Evolutionary conservation across 2,329 filamentous ascomycete genomes (phyloP), one percentile per base, ranked within the genome.

Genomic region (Rasamsonia emersonii): DNA sequence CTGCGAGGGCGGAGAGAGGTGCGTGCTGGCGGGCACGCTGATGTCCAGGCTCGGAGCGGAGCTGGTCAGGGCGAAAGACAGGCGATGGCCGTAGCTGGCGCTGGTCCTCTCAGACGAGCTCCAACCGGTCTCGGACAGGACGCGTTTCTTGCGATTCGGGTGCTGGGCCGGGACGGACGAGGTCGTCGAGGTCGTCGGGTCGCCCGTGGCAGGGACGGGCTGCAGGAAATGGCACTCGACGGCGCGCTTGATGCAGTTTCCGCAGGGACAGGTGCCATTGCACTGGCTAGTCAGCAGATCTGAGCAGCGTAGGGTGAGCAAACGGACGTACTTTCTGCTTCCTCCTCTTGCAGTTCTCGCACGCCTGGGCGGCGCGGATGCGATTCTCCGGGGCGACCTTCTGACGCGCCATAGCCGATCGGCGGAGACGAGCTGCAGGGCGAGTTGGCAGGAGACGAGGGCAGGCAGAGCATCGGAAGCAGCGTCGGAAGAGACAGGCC

Each of bases 271-370:
- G 28, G 64, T 47, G 16, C 73, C 74, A 54, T 78, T 73, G 53
- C 74, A 78, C 74, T 78, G 42, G 9, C 28, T 10, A 18, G 7
- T 15, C 14, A 18, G 7, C 9, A 8, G 3, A n/a, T 5, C 17
- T n/a, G n/a, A n/a, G n/a, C n/a, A n/a, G n/a, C n/a, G n/a, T n/a
- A n/a, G 4, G 27, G 20, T 17, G 17, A 10, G 16, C 9, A 11
- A 9, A 18, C 4, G 20, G 45, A 69, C 64, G 49, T 34, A 76
- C 77, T 65, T 79, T 81, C 58, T 80, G 76, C 53, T 81, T 81
- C 40, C 76, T 68, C 38, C 68, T 66, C 56, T 77, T 79, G 60
- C 77, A 81, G 40, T 64, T 71, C 41, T 77, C 71, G 52, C 77
- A 81, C 24, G 77, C 77, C 44, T 75, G 70, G 16, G 72, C 71